phyloP scores from a whole-genome alignment of 495 filamentous ascomycete species.

The Xylaria scruposa region DNA sequence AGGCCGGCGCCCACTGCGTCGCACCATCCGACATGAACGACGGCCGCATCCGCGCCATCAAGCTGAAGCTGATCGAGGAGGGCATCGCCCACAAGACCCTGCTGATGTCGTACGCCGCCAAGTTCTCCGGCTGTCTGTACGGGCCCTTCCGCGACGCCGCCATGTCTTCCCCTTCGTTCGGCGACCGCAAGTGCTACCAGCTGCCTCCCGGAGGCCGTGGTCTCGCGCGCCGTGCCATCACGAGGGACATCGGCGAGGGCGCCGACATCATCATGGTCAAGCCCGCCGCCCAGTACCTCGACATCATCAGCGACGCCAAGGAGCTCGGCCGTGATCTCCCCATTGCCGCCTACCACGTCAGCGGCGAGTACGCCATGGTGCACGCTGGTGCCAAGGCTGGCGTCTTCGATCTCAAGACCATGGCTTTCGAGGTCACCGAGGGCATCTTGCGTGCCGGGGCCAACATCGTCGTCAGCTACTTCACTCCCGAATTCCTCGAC shows the following conservation, averaged over 20 bases:
- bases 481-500: constrained; percentile 90
- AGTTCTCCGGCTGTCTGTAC: constrained; percentile 95
- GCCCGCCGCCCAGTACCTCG: constrained; percentile 89
- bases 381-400: constrained; percentile 94
- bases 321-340: constrained; percentile 89
- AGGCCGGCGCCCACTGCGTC: constrained; percentile 94
- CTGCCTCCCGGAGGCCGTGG: constrained; percentile 90
- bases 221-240: constrained; percentile 90
- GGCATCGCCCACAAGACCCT: constrained; percentile 88
- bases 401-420: constrained; percentile 94
- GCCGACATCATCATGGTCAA: constrained; percentile 99
- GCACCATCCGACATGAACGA: constrained; percentile 99
- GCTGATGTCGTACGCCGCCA: constrained; percentile 96
- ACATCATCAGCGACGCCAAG: constrained; percentile 96
- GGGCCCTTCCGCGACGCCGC: constrained; percentile 97
- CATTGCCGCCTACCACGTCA: constrained; percentile 94
- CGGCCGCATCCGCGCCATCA: constrained; percentile 93
- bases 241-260: constrained; percentile 87
- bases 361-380: constrained; percentile 98
- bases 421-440: constrained; percentile 93
- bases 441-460: constrained; percentile 93
- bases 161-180: constrained; percentile 89
- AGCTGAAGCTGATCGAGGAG: constrained; percentile 90
- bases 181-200: constrained; percentile 95
- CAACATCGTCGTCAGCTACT: constrained; percentile 90